Evolutionary conservation across 805 yeast genomes (phyloP).

Genomic region (Lachancea quebecensis): DNA sequence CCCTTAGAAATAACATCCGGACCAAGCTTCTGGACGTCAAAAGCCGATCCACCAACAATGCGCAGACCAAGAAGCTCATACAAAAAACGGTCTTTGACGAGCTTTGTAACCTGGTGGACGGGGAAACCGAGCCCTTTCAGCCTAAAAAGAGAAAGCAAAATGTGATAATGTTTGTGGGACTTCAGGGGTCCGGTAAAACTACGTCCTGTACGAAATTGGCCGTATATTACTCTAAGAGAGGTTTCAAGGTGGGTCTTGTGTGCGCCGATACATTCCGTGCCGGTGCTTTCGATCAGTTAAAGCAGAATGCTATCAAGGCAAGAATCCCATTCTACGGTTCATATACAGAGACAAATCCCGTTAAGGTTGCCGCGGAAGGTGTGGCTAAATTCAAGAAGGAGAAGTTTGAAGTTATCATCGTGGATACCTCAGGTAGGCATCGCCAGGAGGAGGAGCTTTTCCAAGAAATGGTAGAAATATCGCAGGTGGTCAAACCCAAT

Average conservation of each 20-base stretch:
- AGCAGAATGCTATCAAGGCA: slow-evolving; percentile 95
- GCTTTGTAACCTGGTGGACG: slow-evolving; percentile 78
- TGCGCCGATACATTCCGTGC: slow-evolving; percentile 99
- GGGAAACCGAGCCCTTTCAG: slow-evolving; percentile 50
- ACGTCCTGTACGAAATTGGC: slow-evolving; percentile 96
- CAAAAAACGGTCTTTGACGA: slow-evolving; percentile 95
- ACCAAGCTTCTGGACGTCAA: slow-evolving; percentile 46
- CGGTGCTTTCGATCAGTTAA: slow-evolving; percentile 97
- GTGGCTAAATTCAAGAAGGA: slow-evolving; percentile 86
- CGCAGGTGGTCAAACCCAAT: slow-evolving; percentile 81
- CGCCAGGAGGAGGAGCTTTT: slow-evolving; percentile 88
- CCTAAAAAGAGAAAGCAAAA: slow-evolving; percentile 78
- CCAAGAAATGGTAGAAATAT: slow-evolving; percentile 90
- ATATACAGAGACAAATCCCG: slow-evolving; percentile 94
- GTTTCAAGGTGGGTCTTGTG: slow-evolving; percentile 90
- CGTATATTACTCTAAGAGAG: slow-evolving; percentile 86
- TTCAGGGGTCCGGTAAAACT: slow-evolving; percentile 98
- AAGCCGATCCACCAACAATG: slow-evolving; percentile 20
- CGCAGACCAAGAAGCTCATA: slow-evolving; percentile 67
- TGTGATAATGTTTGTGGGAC: slow-evolving; percentile 95
- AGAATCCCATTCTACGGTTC: slow-evolving; percentile 92
- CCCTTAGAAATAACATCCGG: slow-evolving; percentile 65
- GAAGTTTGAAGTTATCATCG: slow-evolving; percentile 86
- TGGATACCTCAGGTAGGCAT: slow-evolving; percentile 97
- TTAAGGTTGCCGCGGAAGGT: slow-evolving; percentile 84